Evolutionary conservation across 2,329 filamentous ascomycete species (phyloP).

Genomic region (Colletotrichum sojae): DNA sequence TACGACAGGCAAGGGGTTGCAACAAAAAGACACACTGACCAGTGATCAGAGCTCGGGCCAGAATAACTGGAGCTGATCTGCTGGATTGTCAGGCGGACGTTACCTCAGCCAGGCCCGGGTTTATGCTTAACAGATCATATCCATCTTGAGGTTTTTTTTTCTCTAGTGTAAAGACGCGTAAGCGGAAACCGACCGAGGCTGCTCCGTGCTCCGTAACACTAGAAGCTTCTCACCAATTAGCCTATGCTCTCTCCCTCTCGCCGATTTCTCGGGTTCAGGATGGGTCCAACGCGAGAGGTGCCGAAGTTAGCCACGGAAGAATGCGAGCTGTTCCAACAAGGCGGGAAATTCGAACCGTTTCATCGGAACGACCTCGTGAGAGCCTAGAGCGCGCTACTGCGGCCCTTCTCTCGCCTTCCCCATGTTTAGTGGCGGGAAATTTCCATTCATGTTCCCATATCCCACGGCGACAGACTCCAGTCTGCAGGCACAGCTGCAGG

Average conservation of each 20-base stretch:
- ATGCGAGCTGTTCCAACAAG: constrained; percentile 1
- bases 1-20: constrained; percentile 3
- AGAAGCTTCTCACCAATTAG: constrained; percentile 15
- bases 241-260: background rate
- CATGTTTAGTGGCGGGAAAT: constrained; percentile 33
- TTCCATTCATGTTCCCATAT: background rate
- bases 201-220: too few species aligned
- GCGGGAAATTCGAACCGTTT: constrained; percentile 34
- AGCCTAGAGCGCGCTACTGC: background rate
- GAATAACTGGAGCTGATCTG: constrained; percentile 14
- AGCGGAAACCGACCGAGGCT: constrained; percentile 33
- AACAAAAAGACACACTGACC: too few species aligned
- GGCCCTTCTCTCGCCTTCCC: background rate
- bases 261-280: background rate
- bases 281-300: background rate
- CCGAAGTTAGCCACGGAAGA: background rate
- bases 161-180: constrained; percentile 1
- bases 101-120: background rate
- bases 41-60: constrained; percentile 11
- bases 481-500: constrained; percentile 1
- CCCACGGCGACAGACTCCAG: constrained; percentile 5
- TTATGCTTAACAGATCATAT: constrained; percentile 40
- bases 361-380: constrained; percentile 21
- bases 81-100: background rate
- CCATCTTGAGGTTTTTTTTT: constrained; percentile 9